A percentile compares a stretch with the other conserved stretches of the same genome.
Conservation (phyloP, 2,329 filamentous ascomycete genomes). For the Bertia moriformis region DNA sequence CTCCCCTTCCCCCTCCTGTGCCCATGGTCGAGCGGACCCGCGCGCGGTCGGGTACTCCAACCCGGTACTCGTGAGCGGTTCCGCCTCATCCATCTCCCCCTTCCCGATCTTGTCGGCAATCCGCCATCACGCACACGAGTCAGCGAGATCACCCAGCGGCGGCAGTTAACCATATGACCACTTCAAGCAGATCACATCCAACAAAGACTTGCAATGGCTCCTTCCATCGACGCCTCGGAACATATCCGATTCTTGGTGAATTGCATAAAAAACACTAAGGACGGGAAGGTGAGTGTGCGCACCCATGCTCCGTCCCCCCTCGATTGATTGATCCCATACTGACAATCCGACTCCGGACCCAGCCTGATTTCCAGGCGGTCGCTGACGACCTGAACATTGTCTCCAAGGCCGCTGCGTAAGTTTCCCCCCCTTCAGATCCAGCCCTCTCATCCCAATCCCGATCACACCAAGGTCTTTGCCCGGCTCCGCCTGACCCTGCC, state of each 20-base stretch:
- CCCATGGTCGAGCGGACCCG: no score
- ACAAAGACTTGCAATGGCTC: conserved; percentile 36
- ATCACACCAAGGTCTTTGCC: conserved; percentile 1
- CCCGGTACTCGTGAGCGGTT: no score
- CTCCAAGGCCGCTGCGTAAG: conserved; percentile 57
- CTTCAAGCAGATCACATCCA: conserved; percentile 3
- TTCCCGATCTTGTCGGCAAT: conserved; percentile 5
- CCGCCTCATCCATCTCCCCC: conserved; percentile 3
- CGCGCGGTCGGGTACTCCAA: no score
- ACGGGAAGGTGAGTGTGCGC: conserved; percentile 47
- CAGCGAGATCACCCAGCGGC: conserved; percentile 2
- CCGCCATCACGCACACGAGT: conserved; percentile 5
- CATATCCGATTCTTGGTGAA: conserved; percentile 53
- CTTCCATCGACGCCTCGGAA: conserved; percentile 28
- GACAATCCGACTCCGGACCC: conserved; percentile 3
- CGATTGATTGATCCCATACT: neutral
- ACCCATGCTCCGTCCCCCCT: neutral
- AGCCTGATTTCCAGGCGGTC: conserved; percentile 56
- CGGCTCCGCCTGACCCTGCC: conserved; percentile 1
- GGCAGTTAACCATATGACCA: conserved; percentile 4
- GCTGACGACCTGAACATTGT: conserved; percentile 47
- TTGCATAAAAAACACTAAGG: conserved; percentile 46
- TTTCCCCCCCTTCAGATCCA: conserved; percentile 8
- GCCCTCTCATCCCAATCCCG: neutral
- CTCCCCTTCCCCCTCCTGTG: no score